phyloP scores from a whole-genome alignment of 2,329 filamentous ascomycete genomes.

The Trichoderma asperellum region DNA sequence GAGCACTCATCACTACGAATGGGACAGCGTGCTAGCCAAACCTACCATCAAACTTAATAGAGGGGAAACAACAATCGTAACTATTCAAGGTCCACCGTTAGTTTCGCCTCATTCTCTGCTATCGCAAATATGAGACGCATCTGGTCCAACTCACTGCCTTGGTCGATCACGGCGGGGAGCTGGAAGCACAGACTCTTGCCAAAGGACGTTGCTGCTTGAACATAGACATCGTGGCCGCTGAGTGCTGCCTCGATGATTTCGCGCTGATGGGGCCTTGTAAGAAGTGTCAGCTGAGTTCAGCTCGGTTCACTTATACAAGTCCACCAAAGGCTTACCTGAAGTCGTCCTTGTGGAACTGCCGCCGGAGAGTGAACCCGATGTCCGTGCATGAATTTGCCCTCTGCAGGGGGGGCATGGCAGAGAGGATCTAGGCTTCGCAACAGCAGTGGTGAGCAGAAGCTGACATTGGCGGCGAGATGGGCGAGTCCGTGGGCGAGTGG shows the following conservation, averaged over 20 bases:
- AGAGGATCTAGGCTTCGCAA: constrained; percentile 9
- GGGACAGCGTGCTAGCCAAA: neutral
- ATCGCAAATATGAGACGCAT: constrained; percentile 27
- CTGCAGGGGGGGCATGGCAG: constrained; percentile 48
- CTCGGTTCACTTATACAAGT: neutral
- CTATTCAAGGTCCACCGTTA: constrained; percentile 46
- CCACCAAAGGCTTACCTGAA: constrained; percentile 61
- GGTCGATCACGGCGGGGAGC: constrained; percentile 83
- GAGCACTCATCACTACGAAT: constrained; percentile 10
- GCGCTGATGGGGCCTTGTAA: constrained; percentile 74
- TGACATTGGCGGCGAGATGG: neutral
- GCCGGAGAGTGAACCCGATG: constrained; percentile 73
- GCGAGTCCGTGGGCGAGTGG: neutral
- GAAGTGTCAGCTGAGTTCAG: neutral
- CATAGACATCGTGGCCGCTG: constrained; percentile 84
- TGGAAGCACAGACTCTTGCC: constrained; percentile 95
- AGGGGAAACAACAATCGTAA: constrained; percentile 89
- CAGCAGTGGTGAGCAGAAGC: neutral
- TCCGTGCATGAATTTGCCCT: constrained; percentile 60
- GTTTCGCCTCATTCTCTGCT: neutral
- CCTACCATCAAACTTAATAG: constrained; percentile 83
- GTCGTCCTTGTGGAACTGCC: constrained; percentile 72
- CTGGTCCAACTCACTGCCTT: constrained; percentile 68
- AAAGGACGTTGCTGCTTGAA: constrained; percentile 89
- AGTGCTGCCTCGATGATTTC: constrained; percentile 86